Evolutionary conservation across 495 filamentous ascomycete species (phyloP), one percentile per base, ranked within the genome.

Genomic region (Neurospora hispaniola): DNA sequence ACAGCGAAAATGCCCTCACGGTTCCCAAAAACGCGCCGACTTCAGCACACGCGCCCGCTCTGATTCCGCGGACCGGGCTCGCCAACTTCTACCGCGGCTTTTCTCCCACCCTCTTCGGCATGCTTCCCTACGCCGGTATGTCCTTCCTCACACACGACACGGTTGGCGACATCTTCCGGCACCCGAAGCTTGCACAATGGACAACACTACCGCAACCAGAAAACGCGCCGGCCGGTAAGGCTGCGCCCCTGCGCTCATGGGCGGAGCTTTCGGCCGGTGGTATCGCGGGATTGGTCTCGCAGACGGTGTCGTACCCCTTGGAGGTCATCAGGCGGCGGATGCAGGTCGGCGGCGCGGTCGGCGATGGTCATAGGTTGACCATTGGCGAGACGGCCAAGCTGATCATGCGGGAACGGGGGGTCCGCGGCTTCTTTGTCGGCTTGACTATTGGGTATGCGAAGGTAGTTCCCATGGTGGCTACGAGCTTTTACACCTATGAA

Each of bases 81-180:
- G 81, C 88, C 54, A 98, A 98, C 81, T 99, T 99, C 81, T 99
- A 97, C 80, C 91, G 96, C 42, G 96, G 96, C 16, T 99, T 98
- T 80, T 89, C 89, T 0, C 91, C 95, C 0, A 98, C 96, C 0
- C 79, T 99, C 16, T 82, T 93, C 44, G 96, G 96, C 68, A 99
- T 99, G 95, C 79, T 99, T 16, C 96, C 96, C 4, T 99, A 99
- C 76, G 96, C 96, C 16, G 96, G 96, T 69, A 89, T 96, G 77
- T 98, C 94, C n/a, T 99, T 99, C 85, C 88, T 98, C 42, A 96
- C 93, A 0, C 96, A 99, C 80, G 96, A 99, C 78, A 92, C 92
- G 5, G 87, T 88, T 1, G 90, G 93, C 35, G 96, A 99, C 80
- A 78, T 92, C 42, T 86, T 99, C 54, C 92, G 96, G 1, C 82